Conservation (phyloP, 83 land plant species). For the Picea mariana region DNA sequence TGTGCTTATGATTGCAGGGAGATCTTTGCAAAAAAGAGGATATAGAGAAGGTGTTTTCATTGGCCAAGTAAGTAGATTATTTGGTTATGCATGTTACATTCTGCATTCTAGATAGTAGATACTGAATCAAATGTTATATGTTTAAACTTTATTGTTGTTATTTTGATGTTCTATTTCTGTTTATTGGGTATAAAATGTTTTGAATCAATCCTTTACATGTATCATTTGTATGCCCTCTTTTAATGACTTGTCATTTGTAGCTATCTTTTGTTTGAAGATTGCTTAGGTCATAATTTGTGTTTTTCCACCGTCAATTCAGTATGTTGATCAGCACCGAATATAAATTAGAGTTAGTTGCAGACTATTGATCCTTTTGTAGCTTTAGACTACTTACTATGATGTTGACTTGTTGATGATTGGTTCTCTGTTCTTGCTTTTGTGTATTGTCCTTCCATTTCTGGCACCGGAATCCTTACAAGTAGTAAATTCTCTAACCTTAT, state of each 20-base stretch:
- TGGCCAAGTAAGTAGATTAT: conserved; percentile 39
- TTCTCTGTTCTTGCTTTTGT: background rate
- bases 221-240: background rate
- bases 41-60: conserved; percentile 65
- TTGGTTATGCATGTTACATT: conserved; percentile 4
- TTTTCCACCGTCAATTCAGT: background rate
- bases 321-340: background rate
- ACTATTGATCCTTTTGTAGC: background rate
- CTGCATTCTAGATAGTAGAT: background rate
- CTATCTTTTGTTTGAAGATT: background rate
- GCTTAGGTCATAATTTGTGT: background rate
- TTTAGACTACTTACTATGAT: background rate
- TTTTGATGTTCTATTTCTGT: background rate
- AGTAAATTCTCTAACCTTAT: background rate
- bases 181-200: background rate
- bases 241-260: background rate
- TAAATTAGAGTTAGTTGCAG: background rate
- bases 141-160: background rate
- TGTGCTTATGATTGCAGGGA: conserved; percentile 45
- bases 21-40: conserved; percentile 70
- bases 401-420: background rate
- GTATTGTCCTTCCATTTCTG: background rate
- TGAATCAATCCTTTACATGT: background rate
- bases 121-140: background rate
- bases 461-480: background rate